Conservation (phyloP, 805 yeast species). For the Barnettozyma sucrosica region DNA sequence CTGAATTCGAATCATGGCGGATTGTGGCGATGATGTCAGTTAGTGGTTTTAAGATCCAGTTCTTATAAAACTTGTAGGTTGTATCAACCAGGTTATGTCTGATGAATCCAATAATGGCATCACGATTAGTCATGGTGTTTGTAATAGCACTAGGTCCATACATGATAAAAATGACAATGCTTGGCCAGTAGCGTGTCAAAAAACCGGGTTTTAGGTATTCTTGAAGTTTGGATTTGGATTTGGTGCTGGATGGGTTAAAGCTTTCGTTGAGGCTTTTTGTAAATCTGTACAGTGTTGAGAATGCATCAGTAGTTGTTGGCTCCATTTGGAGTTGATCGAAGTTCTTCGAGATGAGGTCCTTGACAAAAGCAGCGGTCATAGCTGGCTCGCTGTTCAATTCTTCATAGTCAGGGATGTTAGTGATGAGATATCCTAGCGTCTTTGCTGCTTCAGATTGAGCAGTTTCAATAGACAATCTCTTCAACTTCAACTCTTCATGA, state of each 20-base stretch:
- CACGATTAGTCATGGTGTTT: constrained; percentile 44
- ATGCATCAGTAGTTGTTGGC: background rate
- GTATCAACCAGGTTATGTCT: constrained; percentile 59
- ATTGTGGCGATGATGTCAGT: constrained; percentile 68
- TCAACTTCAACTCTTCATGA: constrained; percentile 24
- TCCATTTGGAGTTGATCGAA: background rate
- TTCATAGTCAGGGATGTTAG: constrained; percentile 28
- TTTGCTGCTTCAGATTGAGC: constrained; percentile 29
- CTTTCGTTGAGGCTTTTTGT: background rate
- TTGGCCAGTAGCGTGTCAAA: constrained; percentile 62
- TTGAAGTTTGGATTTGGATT: background rate
- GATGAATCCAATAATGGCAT: constrained; percentile 50
- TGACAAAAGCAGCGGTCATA: background rate
- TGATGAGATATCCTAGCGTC: constrained; percentile 32
- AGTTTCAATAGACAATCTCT: constrained; percentile 17
- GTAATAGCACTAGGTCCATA: constrained; percentile 50
- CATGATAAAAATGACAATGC: constrained; percentile 32
- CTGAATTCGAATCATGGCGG: constrained; percentile 72
- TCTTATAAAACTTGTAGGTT: constrained; percentile 55
- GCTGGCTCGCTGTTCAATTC: background rate
- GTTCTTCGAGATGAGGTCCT: background rate
- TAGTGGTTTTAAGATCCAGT: constrained; percentile 81
- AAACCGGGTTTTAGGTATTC: constrained; percentile 32
- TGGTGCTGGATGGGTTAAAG: background rate
- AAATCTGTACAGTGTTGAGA: background rate